Evolutionary conservation across 2,329 filamentous ascomycete species (phyloP).

Genomic region (Epichloe coenophiala): DNA sequence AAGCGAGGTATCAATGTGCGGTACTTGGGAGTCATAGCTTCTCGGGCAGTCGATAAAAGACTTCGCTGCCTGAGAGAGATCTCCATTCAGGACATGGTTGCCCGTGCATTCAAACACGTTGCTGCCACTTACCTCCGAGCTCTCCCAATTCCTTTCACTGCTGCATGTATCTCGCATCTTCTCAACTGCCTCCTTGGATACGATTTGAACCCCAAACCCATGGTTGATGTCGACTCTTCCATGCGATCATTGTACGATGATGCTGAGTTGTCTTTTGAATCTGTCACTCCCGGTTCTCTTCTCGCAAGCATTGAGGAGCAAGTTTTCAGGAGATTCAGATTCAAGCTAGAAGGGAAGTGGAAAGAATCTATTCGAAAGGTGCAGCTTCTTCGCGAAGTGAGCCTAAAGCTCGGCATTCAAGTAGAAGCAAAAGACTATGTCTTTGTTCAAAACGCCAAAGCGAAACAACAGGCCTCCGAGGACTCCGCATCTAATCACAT

Average conservation of each 20-base stretch:
- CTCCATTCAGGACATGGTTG: slow-evolving; percentile 80
- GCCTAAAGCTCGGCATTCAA: slow-evolving; percentile 81
- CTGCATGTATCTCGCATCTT: slow-evolving; percentile 69
- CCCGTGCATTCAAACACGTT: slow-evolving; percentile 92
- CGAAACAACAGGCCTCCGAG: slow-evolving; percentile 18
- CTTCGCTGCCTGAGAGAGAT: slow-evolving; percentile 67
- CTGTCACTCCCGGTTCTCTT: slow-evolving; percentile 61
- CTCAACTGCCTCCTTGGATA: slow-evolving; percentile 85
- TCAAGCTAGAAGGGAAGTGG: slow-evolving; percentile 57
- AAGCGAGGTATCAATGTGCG: slow-evolving; percentile 95
- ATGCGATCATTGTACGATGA: slow-evolving; percentile 69
- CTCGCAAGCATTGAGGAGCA: slow-evolving; percentile 58
- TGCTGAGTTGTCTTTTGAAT: slow-evolving; percentile 67
- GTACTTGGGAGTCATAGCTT: slow-evolving; percentile 78
- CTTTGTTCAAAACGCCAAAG: slow-evolving; percentile 17
- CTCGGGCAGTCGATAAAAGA: slow-evolving; percentile 54
- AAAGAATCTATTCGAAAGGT: slow-evolving; percentile 52
- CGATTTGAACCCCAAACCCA: slow-evolving; percentile 62
- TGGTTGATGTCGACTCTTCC: slow-evolving; percentile 61
- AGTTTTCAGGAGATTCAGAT: slow-evolving; percentile 62
- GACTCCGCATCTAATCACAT: slow-evolving; percentile 19
- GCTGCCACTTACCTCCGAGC: slow-evolving; percentile 66
- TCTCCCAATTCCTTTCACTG: slow-evolving; percentile 66
- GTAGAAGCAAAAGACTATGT: slow-evolving; percentile 53
- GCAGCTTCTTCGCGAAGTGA: slow-evolving; percentile 80